These are phyloP conservation scores for Beauveria caledonica DNA, from an alignment of 2,329 filamentous ascomycete species.

Conservation along the genomic window DNA sequence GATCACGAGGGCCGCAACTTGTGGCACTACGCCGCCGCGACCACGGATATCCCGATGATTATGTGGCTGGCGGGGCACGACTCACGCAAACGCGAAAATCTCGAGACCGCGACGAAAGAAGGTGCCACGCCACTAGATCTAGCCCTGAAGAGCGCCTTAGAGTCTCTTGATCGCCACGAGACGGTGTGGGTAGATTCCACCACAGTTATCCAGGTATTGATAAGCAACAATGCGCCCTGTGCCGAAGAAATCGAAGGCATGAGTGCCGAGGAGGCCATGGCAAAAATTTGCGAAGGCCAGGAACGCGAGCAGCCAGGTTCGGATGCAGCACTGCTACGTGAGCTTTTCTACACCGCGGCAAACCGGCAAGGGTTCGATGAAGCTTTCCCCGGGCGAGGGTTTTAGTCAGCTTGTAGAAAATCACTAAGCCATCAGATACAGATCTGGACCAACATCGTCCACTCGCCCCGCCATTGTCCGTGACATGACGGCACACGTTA, in stretches of 20 bases:
- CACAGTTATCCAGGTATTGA: background rate
- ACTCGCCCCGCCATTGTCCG: too few relatives aligned
- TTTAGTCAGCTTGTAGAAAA: too few relatives aligned
- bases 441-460: too few relatives aligned
- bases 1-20: constrained; percentile 27
- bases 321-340: too few relatives aligned
- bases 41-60: constrained; percentile 22
- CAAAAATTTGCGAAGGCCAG: background rate
- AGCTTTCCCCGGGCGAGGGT: too few relatives aligned
- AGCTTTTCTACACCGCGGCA: too few relatives aligned
- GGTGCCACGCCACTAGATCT: constrained; percentile 25
- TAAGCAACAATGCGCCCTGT: constrained; percentile 1
- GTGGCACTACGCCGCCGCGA: constrained; percentile 30
- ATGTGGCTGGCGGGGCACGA: constrained; percentile 25
- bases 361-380: too few relatives aligned
- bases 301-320: too few relatives aligned
- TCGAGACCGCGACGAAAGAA: constrained; percentile 15
- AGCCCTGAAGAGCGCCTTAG: constrained; percentile 17
- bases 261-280: background rate
- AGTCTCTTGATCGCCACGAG: background rate
- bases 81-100: constrained; percentile 19
- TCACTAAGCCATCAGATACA: too few relatives aligned
- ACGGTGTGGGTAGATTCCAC: background rate
- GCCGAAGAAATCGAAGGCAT: background rate
- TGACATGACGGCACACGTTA: too few relatives aligned